A percentile compares a stretch with the other conserved stretches of the same genome.
Evolutionary conservation across 164 flowering plant species (phyloP).

Genomic region (Umbellularia californica): DNA sequence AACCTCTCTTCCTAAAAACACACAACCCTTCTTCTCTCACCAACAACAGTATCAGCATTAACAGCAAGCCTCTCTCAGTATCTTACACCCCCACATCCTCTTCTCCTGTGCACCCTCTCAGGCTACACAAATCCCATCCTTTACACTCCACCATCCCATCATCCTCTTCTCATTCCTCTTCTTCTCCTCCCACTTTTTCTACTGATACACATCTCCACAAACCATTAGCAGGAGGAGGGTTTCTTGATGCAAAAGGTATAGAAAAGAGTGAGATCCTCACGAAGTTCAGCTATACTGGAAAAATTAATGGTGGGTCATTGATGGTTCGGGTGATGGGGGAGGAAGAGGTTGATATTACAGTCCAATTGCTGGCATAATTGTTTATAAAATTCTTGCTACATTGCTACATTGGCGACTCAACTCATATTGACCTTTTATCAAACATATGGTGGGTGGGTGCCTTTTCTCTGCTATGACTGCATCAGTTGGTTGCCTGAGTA

Average conservation of each 20-base stretch:
- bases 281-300: constrained; percentile 36
- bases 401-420: too few relatives aligned
- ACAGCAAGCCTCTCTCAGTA: neutral
- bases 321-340: constrained; percentile 53
- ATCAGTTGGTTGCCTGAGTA: too few relatives aligned
- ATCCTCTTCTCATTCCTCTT: neutral
- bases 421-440: too few relatives aligned
- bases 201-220: neutral
- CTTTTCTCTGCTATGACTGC: too few relatives aligned
- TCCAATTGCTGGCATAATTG: constrained; percentile 62
- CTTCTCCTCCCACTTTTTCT: neutral
- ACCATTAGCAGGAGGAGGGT: constrained; percentile 9
- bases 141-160: neutral
- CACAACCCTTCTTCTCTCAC: neutral
- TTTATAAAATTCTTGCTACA: too few relatives aligned
- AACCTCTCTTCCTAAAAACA: neutral
- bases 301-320: constrained; percentile 54
- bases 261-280: constrained; percentile 46
- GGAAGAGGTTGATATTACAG: constrained; percentile 57
- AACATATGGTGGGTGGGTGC: too few relatives aligned
- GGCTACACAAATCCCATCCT: neutral
- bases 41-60: neutral
- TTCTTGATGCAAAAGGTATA: constrained; percentile 44
- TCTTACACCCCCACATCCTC: neutral
- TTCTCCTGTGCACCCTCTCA: neutral